Conservation (phyloP, 2,329 filamentous ascomycete genomes). For the Verticillium isaacii region DNA sequence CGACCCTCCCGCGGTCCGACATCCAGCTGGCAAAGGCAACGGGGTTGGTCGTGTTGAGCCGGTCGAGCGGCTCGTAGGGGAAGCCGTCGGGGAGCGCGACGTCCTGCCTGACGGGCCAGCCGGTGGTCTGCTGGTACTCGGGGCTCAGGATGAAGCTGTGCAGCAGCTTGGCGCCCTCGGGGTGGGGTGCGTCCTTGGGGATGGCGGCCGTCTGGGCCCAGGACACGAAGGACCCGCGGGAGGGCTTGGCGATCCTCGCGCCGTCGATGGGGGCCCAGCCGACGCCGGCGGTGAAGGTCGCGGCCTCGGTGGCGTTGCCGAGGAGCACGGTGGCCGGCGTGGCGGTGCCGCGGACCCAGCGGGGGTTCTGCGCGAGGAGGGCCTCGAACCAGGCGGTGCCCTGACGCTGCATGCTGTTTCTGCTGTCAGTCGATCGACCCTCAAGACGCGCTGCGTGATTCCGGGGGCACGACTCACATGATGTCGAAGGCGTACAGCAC, state of each 20-base stretch:
- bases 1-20: conserved; percentile 32
- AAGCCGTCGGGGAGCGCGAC: conserved; percentile 20
- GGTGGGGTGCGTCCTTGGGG: conserved; percentile 39
- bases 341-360: conserved; percentile 45
- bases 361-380: conserved; percentile 41
- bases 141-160: conserved; percentile 38
- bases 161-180: conserved; percentile 45
- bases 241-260: conserved; percentile 24
- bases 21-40: conserved; percentile 34
- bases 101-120: conserved; percentile 30
- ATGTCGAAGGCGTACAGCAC: conserved; percentile 45
- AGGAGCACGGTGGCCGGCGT: conserved; percentile 30
- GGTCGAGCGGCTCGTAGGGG: conserved; percentile 20
- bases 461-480: conserved; percentile 27
- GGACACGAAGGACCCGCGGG: conserved; percentile 32
- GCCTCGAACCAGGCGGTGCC: conserved; percentile 41
- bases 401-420: conserved; percentile 27
- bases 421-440: not conserved
- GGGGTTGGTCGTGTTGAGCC: conserved; percentile 25
- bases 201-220: conserved; percentile 46
- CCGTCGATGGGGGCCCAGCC: conserved; percentile 11
- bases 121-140: conserved; percentile 27
- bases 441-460: not conserved
- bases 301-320: conserved; percentile 22
- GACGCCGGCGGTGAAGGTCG: conserved; percentile 24